Base-by-base conservation (phyloP, 1,284 basidiomycete species). In the Papiliotrema fonsecae region DNA sequence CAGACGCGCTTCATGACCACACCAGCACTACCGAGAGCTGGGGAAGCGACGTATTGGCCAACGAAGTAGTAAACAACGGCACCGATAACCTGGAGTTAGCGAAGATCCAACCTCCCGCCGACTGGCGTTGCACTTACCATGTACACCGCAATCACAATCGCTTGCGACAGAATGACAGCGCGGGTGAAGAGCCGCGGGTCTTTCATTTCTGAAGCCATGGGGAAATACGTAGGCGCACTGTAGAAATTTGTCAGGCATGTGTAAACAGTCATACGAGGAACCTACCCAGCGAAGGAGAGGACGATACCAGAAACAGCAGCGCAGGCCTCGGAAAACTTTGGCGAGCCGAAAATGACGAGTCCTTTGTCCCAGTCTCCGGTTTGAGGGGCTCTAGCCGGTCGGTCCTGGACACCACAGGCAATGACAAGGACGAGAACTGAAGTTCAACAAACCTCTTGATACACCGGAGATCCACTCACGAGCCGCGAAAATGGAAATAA, bases 21-120 rank as follows among this genome's bases (percentile, higher is more conserved):
- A 26, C 75, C 74, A 13, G 74, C 75, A 3, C 68, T 67, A 0
- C 73, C 73, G 18, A 76, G 65, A 0, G 74, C 74, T 3, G 75
- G 75, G 2, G 61, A 65, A 22, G 72, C 61, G 41, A 75, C 64
- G 56, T 72, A 71, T 48, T 45, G 44, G 36, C 68, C 68, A 46
- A 58, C 61, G 56, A 58, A 68, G 56, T 59, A 56, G 57, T 63
- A 62, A 11, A 63, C 57, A 16, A 56, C 51, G 22, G 26, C 48
- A 0, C 55, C 51, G 42, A 61, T 54, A 22, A 51, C 50, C 56
- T 57, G 24, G 32, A n/a, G 32, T 45, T 26, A 36, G 32, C 38
- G 24, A 14, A 6, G 24, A 40, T 11, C 19, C 7, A 16, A 31
- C 30, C 10, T 31, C 30, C 9, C 30, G 18, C 13, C 39, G 6